phyloP scores from a whole-genome alignment of 352 stramenopile genomes.

The Globisporangium rhizosaccharum region DNA sequence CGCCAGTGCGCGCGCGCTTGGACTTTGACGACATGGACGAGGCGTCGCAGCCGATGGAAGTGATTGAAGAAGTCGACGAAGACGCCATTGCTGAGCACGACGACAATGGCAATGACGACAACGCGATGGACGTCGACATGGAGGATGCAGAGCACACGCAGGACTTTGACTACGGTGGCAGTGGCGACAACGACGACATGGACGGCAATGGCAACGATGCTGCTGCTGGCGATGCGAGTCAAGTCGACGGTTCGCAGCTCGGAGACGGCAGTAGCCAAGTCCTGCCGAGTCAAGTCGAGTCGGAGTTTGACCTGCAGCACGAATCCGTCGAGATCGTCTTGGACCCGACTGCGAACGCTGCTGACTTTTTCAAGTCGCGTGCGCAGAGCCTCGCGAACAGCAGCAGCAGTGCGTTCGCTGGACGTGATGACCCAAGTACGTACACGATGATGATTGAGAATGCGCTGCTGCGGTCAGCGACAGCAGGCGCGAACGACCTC shows the following conservation, averaged over 20 bases:
- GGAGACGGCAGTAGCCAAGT: constrained; percentile 16
- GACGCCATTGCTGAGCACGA: constrained; percentile 29
- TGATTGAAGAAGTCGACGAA: constrained; percentile 22
- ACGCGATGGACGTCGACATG: constrained; percentile 13
- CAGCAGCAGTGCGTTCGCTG: neutral
- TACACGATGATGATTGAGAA: constrained; percentile 76
- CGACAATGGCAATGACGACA: constrained; percentile 27
- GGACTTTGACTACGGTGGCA: neutral
- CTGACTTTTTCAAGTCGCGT: constrained; percentile 60
- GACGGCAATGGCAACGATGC: constrained; percentile 14
- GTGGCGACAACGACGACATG: neutral
- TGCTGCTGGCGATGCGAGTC: constrained; percentile 9
- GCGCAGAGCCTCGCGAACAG: constrained; percentile 9
- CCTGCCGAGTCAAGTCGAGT: constrained; percentile 5
- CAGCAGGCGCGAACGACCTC: constrained; percentile 33
- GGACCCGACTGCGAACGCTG: constrained; percentile 28
- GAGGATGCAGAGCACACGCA: constrained; percentile 8
- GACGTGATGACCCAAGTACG: constrained; percentile 42
- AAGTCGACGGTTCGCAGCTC: constrained; percentile 29
- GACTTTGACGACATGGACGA: constrained; percentile 17
- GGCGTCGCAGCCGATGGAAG: constrained; percentile 13
- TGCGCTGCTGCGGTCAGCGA: constrained; percentile 54
- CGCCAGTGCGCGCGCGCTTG: constrained; percentile 10
- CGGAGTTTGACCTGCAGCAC: constrained; percentile 3
- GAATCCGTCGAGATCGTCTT: neutral